Evolutionary conservation across 495 filamentous ascomycete genomes (phyloP).

Genomic region (Xylaria cubensis): DNA sequence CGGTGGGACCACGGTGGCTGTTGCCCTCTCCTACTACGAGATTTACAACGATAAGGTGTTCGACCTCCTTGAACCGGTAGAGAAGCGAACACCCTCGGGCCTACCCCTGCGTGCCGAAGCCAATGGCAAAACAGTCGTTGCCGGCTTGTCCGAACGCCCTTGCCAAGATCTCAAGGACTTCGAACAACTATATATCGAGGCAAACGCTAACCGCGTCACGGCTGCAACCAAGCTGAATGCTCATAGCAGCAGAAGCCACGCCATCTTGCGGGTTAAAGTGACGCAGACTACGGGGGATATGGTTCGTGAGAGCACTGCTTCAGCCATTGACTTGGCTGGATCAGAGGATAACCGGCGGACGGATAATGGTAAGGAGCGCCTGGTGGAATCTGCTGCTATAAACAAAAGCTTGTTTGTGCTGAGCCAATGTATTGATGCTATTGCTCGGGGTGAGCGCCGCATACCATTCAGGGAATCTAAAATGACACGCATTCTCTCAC

Average conservation of each 20-base stretch:
- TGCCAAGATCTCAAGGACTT: conserved; percentile 92
- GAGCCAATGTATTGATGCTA: conserved; percentile 95
- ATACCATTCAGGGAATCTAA: conserved; percentile 96
- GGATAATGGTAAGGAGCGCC: conserved; percentile 89
- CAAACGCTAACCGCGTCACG: conserved; percentile 90
- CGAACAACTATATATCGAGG: conserved; percentile 88
- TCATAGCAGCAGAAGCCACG: conserved; percentile 91
- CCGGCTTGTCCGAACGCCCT: conserved; percentile 84
- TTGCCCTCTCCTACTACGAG: conserved; percentile 93
- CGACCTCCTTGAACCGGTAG: conserved; percentile 88
- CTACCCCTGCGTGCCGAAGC: conserved; percentile 83
- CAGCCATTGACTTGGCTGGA: conserved; percentile 94
- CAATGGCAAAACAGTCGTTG: conserved; percentile 90
- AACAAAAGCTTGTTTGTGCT: conserved; percentile 97
- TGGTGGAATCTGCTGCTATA: conserved; percentile 97
- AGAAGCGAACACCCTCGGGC: conserved; percentile 85
- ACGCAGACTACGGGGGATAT: conserved; percentile 74
- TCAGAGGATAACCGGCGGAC: conserved; percentile 96
- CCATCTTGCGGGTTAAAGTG: conserved; percentile 89
- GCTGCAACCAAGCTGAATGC: conserved; percentile 96
- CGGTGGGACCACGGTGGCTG: conserved; percentile 74
- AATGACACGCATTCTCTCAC: conserved; percentile 92
- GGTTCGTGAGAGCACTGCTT: conserved; percentile 79
- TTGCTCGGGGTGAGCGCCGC: conserved; percentile 68
- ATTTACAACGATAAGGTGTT: conserved; percentile 98